A percentile compares a stretch with the other conserved stretches of the same genome.
Conservation (phyloP, 2,329 filamentous ascomycete species). For the Colletotrichum paranaense region DNA sequence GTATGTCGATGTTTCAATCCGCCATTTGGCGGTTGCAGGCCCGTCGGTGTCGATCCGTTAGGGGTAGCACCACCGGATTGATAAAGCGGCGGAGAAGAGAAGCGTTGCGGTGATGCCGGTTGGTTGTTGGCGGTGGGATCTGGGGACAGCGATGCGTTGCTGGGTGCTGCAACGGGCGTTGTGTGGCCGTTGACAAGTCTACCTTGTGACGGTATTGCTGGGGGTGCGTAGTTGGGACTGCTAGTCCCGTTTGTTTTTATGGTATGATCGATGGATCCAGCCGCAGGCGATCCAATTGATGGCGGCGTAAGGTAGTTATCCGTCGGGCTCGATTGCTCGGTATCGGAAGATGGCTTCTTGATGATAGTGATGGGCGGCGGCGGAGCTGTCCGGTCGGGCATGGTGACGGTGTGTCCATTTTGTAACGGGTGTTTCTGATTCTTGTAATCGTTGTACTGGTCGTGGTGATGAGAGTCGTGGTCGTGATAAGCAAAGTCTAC, state of each 20-base stretch:
- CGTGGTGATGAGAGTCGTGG: conserved; percentile 42
- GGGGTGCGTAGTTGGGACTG: conserved; percentile 45
- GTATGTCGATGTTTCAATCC: conserved; percentile 86
- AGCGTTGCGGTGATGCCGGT: conserved; percentile 61
- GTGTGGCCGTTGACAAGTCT: conserved; percentile 33
- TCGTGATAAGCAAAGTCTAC: conserved; percentile 42
- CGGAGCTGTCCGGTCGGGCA: conserved; percentile 43
- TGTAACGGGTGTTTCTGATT: conserved; percentile 38
- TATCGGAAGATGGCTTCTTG: conserved; percentile 35
- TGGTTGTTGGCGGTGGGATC: conserved; percentile 37
- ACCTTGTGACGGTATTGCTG: conserved; percentile 38
- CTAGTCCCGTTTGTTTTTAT: conserved; percentile 25
- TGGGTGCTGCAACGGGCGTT: conserved; percentile 24
- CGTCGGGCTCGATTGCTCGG: conserved; percentile 42
- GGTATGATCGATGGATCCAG: conserved; percentile 33
- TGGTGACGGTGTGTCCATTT: conserved; percentile 39
- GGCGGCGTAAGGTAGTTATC: conserved; percentile 45
- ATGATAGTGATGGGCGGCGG: conserved; percentile 31
- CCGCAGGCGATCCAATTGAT: conserved; percentile 48
- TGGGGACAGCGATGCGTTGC: conserved; percentile 32
- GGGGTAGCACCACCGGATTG: conserved; percentile 50
- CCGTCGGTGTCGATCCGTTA: conserved; percentile 57
- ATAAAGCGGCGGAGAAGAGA: conserved; percentile 73
- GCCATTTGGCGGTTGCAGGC: conserved; percentile 63
- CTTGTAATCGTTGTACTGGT: conserved; percentile 48